These are phyloP conservation scores for Botrytis fabae DNA, from an alignment of 2,329 filamentous ascomycete genomes.

Conservation along the genomic window DNA sequence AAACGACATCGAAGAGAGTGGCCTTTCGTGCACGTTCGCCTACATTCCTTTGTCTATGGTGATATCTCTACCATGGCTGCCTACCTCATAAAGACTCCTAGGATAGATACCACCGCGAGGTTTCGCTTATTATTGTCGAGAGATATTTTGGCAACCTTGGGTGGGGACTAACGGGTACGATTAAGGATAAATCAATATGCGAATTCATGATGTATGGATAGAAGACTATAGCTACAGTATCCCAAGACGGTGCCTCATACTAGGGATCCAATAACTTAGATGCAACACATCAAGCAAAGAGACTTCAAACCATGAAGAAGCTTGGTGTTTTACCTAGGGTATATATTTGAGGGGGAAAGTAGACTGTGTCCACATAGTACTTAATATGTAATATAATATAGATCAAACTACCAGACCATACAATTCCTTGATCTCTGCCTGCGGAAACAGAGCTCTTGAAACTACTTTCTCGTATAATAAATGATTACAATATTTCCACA, in stretches of 20 bases:
- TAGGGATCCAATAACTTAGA: neutral
- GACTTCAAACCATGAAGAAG: conserved; percentile 1
- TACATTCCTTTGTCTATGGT: neutral
- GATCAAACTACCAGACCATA: no score
- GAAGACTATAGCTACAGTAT: neutral
- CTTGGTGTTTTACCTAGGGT: neutral
- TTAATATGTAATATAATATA: neutral
- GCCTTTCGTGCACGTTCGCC: neutral
- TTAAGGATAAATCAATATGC: neutral
- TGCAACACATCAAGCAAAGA: conserved; percentile 6
- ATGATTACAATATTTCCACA: neutral
- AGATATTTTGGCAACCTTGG: neutral
- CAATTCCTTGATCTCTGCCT: neutral
- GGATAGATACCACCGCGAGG: no score
- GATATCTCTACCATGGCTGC: neutral
- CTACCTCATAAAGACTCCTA: neutral
- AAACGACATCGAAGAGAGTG: neutral
- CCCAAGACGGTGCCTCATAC: neutral
- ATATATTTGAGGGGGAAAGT: neutral
- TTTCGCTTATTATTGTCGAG: neutral
- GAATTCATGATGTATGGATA: neutral
- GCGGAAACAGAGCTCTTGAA: neutral
- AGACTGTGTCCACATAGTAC: neutral
- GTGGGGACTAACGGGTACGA: no score
- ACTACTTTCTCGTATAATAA: neutral